A percentile compares a stretch with the other conserved stretches of the same genome.
phyloP scores from a whole-genome alignment of 2,329 filamentous ascomycete species.

The Lojkania enalia region DNA sequence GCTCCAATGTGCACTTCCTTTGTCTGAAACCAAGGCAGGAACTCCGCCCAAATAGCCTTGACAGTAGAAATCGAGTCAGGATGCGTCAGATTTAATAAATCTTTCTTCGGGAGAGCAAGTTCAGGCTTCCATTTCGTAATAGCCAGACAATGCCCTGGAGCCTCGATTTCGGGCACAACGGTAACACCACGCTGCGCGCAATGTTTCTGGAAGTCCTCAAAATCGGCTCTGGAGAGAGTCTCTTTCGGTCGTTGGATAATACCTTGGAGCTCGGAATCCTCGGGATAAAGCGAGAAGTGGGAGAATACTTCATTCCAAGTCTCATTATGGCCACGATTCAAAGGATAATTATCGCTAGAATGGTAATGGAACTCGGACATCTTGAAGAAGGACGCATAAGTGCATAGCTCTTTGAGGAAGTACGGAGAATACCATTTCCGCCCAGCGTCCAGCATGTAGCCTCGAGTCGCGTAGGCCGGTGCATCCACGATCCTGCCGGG shows the following conservation, averaged over 20 bases:
- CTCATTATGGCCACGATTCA: slow-evolving; percentile 52
- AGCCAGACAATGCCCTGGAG: slow-evolving; percentile 41
- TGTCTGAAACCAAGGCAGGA: slow-evolving; percentile 39
- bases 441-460: slow-evolving; percentile 51
- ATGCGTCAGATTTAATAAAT: slow-evolving; percentile 42
- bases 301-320: slow-evolving; percentile 53
- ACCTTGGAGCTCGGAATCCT: slow-evolving; percentile 38
- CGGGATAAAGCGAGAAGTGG: slow-evolving; percentile 49
- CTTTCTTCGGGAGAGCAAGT: slow-evolving; percentile 40
- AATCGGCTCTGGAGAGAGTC: slow-evolving; percentile 38
- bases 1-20: slow-evolving; percentile 37
- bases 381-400: slow-evolving; percentile 54
- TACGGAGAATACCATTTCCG: slow-evolving; percentile 49
- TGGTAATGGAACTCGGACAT: slow-evolving; percentile 56
- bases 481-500: slow-evolving; percentile 41
- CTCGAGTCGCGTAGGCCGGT: slow-evolving; percentile 51
- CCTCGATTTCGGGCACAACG: slow-evolving; percentile 44
- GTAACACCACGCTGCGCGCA: slow-evolving; percentile 43
- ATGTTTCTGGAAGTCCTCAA: slow-evolving; percentile 40
- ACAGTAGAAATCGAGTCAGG: slow-evolving; percentile 42
- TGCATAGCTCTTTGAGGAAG: slow-evolving; percentile 51
- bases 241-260: slow-evolving; percentile 43
- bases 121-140: slow-evolving; percentile 47
- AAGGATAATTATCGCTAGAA: slow-evolving; percentile 54
- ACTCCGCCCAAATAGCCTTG: slow-evolving; percentile 44